These are phyloP conservation scores for Medicago lupulina DNA, from an alignment of 306 rosid species.

Conservation along the genomic window DNA sequence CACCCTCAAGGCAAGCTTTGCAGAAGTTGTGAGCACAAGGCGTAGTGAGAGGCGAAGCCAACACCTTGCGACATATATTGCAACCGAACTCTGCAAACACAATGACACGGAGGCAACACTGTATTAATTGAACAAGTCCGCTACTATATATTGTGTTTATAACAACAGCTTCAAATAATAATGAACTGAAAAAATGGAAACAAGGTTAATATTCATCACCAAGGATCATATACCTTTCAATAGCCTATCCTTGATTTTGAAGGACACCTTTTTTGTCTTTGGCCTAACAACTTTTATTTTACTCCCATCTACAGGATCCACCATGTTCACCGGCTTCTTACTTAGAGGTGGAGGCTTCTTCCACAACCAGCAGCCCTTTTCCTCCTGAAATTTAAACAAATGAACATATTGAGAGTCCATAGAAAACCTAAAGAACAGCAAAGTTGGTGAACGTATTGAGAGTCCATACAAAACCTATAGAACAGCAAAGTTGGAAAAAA, in stretches of 20 bases:
- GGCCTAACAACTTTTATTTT: conserved; percentile 12
- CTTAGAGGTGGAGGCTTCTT: conserved; percentile 63
- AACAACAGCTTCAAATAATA: neutral
- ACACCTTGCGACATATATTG: conserved; percentile 56
- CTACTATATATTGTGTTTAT: neutral
- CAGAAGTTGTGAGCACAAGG: conserved; percentile 82
- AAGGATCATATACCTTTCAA: conserved; percentile 51
- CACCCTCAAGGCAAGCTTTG: conserved; percentile 67
- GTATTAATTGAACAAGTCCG: neutral
- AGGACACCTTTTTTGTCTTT: conserved; percentile 3
- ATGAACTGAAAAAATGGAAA: neutral
- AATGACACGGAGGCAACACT: conserved; percentile 1
- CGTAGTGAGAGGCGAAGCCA: conserved; percentile 62
- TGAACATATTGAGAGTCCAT: neutral
- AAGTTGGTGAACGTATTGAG: neutral
- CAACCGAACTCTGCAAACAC: conserved; percentile 66
- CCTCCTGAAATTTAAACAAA: conserved; percentile 54
- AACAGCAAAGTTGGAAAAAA: neutral
- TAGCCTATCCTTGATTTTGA: conserved; percentile 47
- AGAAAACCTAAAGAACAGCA: neutral
- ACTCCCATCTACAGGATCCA: conserved; percentile 27
- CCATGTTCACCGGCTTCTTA: conserved; percentile 36
- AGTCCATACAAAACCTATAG: neutral
- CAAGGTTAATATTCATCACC: neutral
- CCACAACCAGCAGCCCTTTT: conserved; percentile 64